phyloP scores from a whole-genome alignment of 805 yeast genomes.

The Saturnispora diversa region DNA sequence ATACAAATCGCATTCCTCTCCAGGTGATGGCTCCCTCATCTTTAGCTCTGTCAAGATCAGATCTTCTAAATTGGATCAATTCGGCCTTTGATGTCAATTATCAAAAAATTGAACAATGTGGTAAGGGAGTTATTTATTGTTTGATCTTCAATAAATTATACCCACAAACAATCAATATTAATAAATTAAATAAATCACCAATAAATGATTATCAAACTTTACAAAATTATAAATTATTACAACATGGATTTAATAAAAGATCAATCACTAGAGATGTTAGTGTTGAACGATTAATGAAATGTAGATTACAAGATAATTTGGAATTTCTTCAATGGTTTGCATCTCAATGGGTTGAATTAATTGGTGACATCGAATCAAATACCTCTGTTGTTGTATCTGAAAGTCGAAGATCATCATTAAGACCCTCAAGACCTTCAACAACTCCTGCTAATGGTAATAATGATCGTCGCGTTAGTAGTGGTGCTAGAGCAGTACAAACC shows the following conservation, averaged over 20 bases:
- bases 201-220: slow-evolving; percentile 67
- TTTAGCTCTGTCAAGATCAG: slow-evolving; percentile 73
- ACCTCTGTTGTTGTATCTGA: not conserved
- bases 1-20: no score
- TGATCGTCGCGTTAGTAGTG: slow-evolving; percentile 1
- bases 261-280: slow-evolving; percentile 66
- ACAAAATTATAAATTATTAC: slow-evolving; percentile 79
- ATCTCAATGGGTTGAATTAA: slow-evolving; percentile 61
- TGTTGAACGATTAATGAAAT: slow-evolving; percentile 74
- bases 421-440: slow-evolving; percentile 5
- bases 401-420: slow-evolving; percentile 9
- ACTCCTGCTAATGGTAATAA: slow-evolving; percentile 1
- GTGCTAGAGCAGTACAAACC: not conserved
- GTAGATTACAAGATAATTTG: slow-evolving; percentile 87
- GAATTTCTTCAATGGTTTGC: slow-evolving; percentile 93
- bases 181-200: slow-evolving; percentile 64
- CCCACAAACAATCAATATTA: slow-evolving; percentile 68
- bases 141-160: slow-evolving; percentile 82
- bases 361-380: slow-evolving; percentile 9
- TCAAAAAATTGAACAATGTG: slow-evolving; percentile 84
- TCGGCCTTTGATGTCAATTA: slow-evolving; percentile 55
- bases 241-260: slow-evolving; percentile 67
- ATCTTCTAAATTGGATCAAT: slow-evolving; percentile 80
- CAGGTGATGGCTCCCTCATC: slow-evolving; percentile 3
- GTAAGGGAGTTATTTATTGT: slow-evolving; percentile 92